Evolutionary conservation across 169 alveolate species (phyloP), one percentile per base, ranked within the genome.

Genomic region (Eimeria tenella): DNA sequence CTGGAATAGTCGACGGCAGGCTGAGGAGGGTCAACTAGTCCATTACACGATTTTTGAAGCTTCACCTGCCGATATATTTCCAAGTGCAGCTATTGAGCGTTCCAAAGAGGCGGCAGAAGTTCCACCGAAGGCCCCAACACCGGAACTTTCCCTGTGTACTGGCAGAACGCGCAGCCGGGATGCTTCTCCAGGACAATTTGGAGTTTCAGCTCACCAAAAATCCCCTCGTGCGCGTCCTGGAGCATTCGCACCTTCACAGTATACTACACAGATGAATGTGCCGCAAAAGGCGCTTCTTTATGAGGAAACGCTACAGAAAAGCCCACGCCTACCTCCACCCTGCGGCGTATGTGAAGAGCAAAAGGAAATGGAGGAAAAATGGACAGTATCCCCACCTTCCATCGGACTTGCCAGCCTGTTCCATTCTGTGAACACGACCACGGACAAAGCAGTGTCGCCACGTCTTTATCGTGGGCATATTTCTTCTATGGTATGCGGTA

Each of bases 281-380:
- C 82, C 92, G 10, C 82, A 11, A 42, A 84, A 63, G 49, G 70
- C n/a, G 42, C 77, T 62, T 21, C 52, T 31, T 60, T 84, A 60
- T 56, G 60, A 84, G 52, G 81, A 84, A 21, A 60, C 81, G 19
- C 81, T 60, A 19, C 79, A 84, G 25, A 84, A 49, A 42, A 84
- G 52, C 25, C 81, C 92, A 42, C 60, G 92, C 31, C 92, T 63
- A 15, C 92, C 75, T 15, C 11, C 92, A 5, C 81, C 81, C 52
- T 60, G 92, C 82, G 21, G 21, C 11, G 81, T n/a, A 6, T 52
- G 13, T 42, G 55, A 60, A 7, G 19, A 62, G n/a, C 19, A 8
- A 25, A 56, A 62, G 19, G 82, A 42, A 56, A 8, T 60, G 55
- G 92, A 23, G 6, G 82, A 7, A 84, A 63, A 50, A 42, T 17